Evolutionary conservation across 441 rosid species (phyloP), one percentile per base, ranked within the genome.

Genomic region (Pelargonium myrrhifolium): DNA sequence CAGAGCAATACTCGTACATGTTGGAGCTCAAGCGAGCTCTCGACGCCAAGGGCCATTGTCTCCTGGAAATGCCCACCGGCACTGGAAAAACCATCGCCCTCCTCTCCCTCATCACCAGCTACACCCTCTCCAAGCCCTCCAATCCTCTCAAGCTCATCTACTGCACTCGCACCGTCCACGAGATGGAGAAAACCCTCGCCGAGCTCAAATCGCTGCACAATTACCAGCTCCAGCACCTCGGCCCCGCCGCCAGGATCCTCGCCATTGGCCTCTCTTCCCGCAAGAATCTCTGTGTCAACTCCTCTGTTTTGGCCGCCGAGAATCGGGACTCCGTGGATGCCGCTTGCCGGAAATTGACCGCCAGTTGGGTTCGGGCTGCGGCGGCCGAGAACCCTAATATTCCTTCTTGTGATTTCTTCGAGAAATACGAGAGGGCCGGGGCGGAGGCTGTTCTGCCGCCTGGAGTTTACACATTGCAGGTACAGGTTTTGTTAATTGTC

Each of bases 11-110:
- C 75, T 72, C 87, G 8, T 93, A 93, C 84, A 89, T 93, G 97
- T 73, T 91, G 64, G 99, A 93, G 78, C 86, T 93, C 26, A 93
- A 91, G 75, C 95, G 97, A 11, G 83, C 96, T 64, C 82, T 93
- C 37, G 99, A 93, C 37, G 97, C 97, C 59, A 88, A 86, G 67
- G 99, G 99, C 21, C 99, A 93, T 77, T 93, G 99, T 77, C 97
- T 93, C 67, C 86, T 93, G 15, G 99, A 93, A 81, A 93, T 93
- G 99, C 99, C 98, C 9, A 93, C 98, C 0, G 97, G 98, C 61
- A 93, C 98, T 6, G 98, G 96, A 11, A 93, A 90, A 83, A 93
- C 98, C 75, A 89, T 90, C 37, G 96, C 97, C 4, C 86, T 93
- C 40, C 90, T 93, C 68, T 93, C 97, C 10, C 85, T 93, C 31